These are phyloP conservation scores for Dothideomycetes sp. DNA, from an alignment of 2,329 filamentous ascomycete species.

Conservation along the genomic window DNA sequence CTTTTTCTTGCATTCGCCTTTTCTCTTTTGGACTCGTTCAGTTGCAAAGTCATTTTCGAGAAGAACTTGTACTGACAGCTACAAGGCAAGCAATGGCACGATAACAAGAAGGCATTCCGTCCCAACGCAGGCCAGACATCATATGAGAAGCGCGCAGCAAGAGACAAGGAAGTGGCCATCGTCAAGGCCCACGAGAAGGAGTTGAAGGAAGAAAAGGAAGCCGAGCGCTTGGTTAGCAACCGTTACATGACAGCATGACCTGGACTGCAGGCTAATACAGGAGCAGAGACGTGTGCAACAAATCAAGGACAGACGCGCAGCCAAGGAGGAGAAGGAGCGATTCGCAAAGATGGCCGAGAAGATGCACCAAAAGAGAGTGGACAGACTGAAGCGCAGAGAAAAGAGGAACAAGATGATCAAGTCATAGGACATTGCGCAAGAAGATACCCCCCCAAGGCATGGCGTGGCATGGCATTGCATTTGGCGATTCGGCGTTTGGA, in stretches of 20 bases:
- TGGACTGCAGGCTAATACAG: conserved; percentile 15
- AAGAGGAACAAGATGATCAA: conserved; percentile 79
- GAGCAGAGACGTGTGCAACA: conserved; percentile 62
- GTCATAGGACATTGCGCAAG: conserved; percentile 25
- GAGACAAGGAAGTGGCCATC: conserved; percentile 60
- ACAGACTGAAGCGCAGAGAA: conserved; percentile 87
- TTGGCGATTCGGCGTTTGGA: conserved; percentile 9
- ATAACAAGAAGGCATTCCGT: conserved; percentile 73
- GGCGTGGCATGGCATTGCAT: conserved; percentile 1
- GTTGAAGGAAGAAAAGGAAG: conserved; percentile 91
- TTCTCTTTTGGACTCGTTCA: too few species aligned
- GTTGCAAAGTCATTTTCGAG: too few species aligned
- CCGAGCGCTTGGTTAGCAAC: conserved; percentile 63
- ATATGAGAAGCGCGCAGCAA: conserved; percentile 66
- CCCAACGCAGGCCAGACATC: conserved; percentile 68
- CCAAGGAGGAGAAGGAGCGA: conserved; percentile 86
- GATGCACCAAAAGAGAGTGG: conserved; percentile 94
- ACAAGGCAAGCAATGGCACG: conserved; percentile 91
- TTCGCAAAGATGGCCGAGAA: conserved; percentile 93
- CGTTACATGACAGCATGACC: neutral
- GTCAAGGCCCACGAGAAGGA: conserved; percentile 90
- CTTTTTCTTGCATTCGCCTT: neutral
- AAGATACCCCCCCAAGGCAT: neutral
- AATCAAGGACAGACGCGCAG: conserved; percentile 75
- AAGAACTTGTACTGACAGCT: neutral